Conservation (phyloP, 345 rosid genomes). For the Sisymbrium irio region DNA sequence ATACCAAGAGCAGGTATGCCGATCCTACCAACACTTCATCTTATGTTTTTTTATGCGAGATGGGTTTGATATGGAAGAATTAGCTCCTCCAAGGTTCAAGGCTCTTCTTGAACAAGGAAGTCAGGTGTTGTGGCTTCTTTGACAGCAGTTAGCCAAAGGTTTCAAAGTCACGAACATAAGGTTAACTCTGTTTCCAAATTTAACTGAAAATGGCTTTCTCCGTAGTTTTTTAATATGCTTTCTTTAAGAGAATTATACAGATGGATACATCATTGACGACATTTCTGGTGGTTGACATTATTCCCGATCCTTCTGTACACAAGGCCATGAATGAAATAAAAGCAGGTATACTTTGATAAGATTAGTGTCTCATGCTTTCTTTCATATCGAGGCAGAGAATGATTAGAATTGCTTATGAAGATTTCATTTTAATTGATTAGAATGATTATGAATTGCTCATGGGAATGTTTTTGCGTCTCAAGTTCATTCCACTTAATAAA, state of each 20-base stretch:
- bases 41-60: conserved; percentile 44
- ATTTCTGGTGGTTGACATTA: conserved; percentile 93
- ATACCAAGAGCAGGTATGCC: conserved; percentile 62
- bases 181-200: conserved; percentile 38
- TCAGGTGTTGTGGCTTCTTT: conserved; percentile 86
- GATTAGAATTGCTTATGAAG: not conserved
- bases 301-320: conserved; percentile 88
- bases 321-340: conserved; percentile 98
- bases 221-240: not conserved
- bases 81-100: conserved; percentile 64
- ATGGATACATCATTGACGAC: conserved; percentile 91
- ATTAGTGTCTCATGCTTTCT: not conserved
- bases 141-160: conserved; percentile 71
- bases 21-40: not conserved
- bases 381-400: not conserved
- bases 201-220: not conserved
- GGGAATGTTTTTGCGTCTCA: too few species aligned
- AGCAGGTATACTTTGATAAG: conserved; percentile 53
- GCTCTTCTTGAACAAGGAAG: conserved; percentile 81
- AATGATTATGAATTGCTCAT: too few species aligned
- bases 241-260: not conserved
- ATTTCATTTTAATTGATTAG: too few species aligned
- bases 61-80: conserved; percentile 74
- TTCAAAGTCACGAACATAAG: conserved; percentile 61
- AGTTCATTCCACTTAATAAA: not conserved